Evolutionary conservation across 1,284 basidiomycete species (phyloP), one percentile per base, ranked within the genome.

Genomic region (Cystobasidium slooffiae): DNA sequence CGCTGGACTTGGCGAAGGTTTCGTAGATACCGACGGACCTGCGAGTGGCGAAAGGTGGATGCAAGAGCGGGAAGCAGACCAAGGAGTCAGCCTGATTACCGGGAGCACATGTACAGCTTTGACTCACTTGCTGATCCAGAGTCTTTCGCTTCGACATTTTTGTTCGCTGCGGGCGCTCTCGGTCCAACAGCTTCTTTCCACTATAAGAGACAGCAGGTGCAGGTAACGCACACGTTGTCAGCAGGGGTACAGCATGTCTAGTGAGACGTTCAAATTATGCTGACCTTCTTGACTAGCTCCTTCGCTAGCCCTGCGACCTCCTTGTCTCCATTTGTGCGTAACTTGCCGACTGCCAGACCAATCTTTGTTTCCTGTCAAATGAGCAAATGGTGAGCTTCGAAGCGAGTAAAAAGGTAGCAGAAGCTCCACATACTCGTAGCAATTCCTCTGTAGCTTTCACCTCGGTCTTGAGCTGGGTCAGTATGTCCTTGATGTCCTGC

Each of bases 341-440:
- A 85, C 84, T 97, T 97, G 64, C 94, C 94, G 2, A 98, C 92
- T 0, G 93, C 92, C 12, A 97, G 85, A 75, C 95, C 95, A 4
- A 92, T 92, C 84, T 92, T 94, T 80, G 92, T 94, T 82, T 93
- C 91, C 92, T 93, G 80, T 16, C 59, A 22, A 24, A 55, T 44
- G 22, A 51, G 46, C 47, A 12, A 0, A 31, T 44, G 41, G 51
- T 31, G 31, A 31, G 31, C 5, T 31, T 31, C 5, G 31, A 31
- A 31, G n/a, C 31, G 31, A 31, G 31, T 31, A 31, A 31, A 5
- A 59, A n/a, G 44, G 24, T 10, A 56, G 16, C 47, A 41, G 22
- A 49, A 6, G 6, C 43, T 81, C 75, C 61, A 87, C 91, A 80
- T 82, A 95, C 94, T 85, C 94, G 88, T 67, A 98, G 86, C 16